Evolutionary conservation across 169 alveolate species (phyloP), one percentile per base, ranked within the genome.

Genomic region (Plasmodium sp.): DNA sequence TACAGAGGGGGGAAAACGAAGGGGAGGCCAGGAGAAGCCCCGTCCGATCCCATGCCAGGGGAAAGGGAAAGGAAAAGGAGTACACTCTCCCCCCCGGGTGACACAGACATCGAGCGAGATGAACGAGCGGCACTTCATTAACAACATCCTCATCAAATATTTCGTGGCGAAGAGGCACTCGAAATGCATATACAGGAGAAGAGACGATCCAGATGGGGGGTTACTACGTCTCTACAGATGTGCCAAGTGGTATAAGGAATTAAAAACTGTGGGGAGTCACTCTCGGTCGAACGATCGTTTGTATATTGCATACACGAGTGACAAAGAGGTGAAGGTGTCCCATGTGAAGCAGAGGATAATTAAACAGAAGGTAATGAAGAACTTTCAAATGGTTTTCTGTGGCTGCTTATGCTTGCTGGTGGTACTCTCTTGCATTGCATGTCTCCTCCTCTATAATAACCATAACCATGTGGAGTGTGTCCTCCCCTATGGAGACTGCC

Each of bases 121-220:
- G 93, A 77, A 85, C 67, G 86, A 85, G 43, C 22, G 77, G n/a
- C 80, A 51, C 34, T n/a, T 85, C 9, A 27, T 85, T 51, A 85
- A 74, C 74, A 85, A 85, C 72, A 48, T 85, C 54, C 9, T 75
- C 18, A 79, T 85, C 3, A 85, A 85, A 39, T 75, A 54, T 45
- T 51, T 54, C 51, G 62, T 31, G 7, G 74, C 51, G 54, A 75
- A 27, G 34, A 85, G 93, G 71, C 45, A 75, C 67, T 36, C 62
- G 16, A 58, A 85, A 16, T 85, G 93, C n/a, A 43, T 54, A 3
- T 85, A 85, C 71, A 85, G 39, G 71, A 75, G 36, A 14, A 54
- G 48, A n/a, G 56, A 43, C 41, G 80, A 54, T n/a, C 62, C 48
- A 12, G 71, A 75, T 27, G 67, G 80, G 22, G 33, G 58, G n/a